phyloP scores from a whole-genome alignment of 2,329 filamentous ascomycete species.

The Talaromyces sp. region DNA sequence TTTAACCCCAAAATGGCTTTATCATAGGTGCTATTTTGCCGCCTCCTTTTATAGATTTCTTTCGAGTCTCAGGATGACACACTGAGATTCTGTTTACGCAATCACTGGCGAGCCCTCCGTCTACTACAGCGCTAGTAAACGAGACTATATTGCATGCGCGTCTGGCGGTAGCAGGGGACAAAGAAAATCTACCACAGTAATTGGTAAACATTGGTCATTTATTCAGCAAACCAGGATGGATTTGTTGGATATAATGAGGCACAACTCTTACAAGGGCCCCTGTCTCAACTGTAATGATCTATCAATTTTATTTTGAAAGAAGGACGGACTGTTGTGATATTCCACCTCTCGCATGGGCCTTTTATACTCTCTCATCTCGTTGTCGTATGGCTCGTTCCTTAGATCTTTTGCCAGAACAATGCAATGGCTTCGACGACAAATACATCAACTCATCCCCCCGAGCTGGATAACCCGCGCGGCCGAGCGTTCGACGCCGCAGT shows the following conservation, averaged over 20 bases:
- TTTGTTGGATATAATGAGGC: neutral
- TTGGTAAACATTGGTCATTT: neutral
- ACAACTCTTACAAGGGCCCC: neutral
- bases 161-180: neutral
- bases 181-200: neutral
- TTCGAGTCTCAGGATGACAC: neutral
- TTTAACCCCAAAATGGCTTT: neutral
- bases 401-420: neutral
- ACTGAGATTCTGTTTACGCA: neutral
- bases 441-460: neutral
- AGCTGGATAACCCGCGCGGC: slow-evolving; percentile 2
- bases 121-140: neutral
- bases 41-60: neutral
- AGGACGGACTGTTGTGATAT: neutral
- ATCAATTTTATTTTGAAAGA: neutral
- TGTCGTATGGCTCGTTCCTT: neutral
- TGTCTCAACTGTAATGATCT: neutral
- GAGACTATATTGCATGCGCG: neutral
- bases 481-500: neutral
- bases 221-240: neutral
- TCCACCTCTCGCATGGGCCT: neutral
- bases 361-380: neutral
- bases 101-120: neutral
- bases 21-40: neutral
- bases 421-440: slow-evolving; percentile 4